A percentile compares a stretch with the other conserved stretches of the same genome.
Conservation (phyloP, 352 stramenopile species). For the Globisporangium ultimum region DNA sequence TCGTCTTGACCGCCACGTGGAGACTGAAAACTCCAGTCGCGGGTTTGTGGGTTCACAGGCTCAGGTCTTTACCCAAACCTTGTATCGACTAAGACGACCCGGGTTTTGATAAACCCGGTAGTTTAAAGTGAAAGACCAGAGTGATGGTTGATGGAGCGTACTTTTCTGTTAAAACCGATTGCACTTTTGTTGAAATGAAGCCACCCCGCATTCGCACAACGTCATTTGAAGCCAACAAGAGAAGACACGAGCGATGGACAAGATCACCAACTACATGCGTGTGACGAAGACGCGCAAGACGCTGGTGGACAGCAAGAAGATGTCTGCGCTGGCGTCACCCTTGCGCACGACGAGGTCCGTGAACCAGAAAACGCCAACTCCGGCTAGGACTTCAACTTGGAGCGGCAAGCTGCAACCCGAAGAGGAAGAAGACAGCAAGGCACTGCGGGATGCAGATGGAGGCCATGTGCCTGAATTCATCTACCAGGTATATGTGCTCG, state of each 20-base stretch:
- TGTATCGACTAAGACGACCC: no score
- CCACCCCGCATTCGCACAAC: neutral
- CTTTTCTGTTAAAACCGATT: no score
- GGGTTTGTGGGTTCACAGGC: no score
- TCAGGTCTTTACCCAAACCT: no score
- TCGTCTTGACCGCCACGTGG: neutral
- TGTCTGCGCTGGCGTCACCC: constrained; percentile 2
- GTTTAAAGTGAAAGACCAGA: no score
- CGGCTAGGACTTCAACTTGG: constrained; percentile 1
- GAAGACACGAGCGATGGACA: constrained; percentile 35
- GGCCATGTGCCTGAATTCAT: constrained; percentile 53
- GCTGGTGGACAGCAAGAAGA: constrained; percentile 23
- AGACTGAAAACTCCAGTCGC: neutral
- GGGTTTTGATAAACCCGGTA: no score
- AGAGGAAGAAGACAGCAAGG: neutral
- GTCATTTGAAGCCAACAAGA: neutral
- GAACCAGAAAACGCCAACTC: neutral
- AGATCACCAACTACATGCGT: constrained; percentile 71
- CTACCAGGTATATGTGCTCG: constrained; percentile 26
- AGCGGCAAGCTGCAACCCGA: constrained; percentile 15
- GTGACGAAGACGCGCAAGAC: constrained; percentile 54
- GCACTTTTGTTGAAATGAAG: neutral
- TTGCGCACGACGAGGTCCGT: constrained; percentile 10
- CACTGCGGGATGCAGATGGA: constrained; percentile 14
- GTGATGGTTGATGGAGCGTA: no score